A percentile compares a stretch with the other conserved stretches of the same genome.
Conservation (phyloP, 768 basidiomycete species). For the Kwoniella newhampshirensis region DNA sequence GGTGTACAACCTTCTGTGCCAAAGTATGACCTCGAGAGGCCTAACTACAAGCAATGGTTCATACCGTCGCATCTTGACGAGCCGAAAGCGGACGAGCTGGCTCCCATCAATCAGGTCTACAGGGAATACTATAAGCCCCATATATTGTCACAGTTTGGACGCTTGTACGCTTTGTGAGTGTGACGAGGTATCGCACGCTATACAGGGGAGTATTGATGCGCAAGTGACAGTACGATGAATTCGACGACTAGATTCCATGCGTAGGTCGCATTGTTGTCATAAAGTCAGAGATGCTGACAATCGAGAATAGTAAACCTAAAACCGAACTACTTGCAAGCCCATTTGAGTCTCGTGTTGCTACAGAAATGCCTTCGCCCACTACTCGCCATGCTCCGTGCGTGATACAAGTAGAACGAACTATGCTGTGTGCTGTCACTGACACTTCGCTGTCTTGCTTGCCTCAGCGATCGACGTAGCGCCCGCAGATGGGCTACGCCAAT, state of each 20-base stretch:
- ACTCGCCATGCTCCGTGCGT: conserved; percentile 16
- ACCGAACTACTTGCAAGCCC: conserved; percentile 39
- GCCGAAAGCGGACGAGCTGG: conserved; percentile 54
- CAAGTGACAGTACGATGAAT: conserved; percentile 50
- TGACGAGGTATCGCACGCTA: neutral
- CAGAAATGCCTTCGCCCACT: conserved; percentile 19
- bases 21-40: conserved; percentile 60
- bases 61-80: conserved; percentile 58
- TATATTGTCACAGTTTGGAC: conserved; percentile 55
- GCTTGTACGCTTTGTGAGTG: conserved; percentile 51
- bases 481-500: conserved; percentile 23
- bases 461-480: conserved; percentile 23
- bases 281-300: neutral
- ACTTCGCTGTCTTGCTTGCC: neutral
- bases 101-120: conserved; percentile 62
- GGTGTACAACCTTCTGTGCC: conserved; percentile 32
- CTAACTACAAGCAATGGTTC: conserved; percentile 85
- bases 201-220: too few species aligned
- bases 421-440: too few species aligned
- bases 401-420: too few species aligned
- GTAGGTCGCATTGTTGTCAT: conserved; percentile 24
- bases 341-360: conserved; percentile 42
- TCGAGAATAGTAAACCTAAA: conserved; percentile 28
- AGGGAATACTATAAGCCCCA: conserved; percentile 66
- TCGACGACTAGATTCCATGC: conserved; percentile 45